Percentiles rank a stretch among this genome's conserved stretches.
These are phyloP conservation scores for Diaporthe citriasiana DNA, from an alignment of 2,329 filamentous ascomycete species.

Conservation along the genomic window DNA sequence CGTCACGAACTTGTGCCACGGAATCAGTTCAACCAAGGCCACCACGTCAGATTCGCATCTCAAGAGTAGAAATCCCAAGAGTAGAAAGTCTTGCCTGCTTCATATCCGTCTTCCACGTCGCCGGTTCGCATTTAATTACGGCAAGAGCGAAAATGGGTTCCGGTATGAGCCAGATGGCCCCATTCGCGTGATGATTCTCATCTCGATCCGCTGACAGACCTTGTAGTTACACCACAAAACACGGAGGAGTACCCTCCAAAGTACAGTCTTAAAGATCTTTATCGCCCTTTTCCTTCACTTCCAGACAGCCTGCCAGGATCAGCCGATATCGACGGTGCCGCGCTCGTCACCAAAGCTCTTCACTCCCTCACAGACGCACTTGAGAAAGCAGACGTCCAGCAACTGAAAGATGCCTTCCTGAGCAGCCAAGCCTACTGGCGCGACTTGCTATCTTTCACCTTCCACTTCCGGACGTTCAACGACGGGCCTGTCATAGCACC, in stretches of 20 bases:
- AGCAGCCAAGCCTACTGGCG: slow-evolving; percentile 54
- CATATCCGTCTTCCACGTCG: not conserved
- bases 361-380: slow-evolving; percentile 45
- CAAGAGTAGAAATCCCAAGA: not conserved
- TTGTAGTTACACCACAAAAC: slow-evolving; percentile 13
- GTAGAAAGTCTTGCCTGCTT: no score
- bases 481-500: slow-evolving; percentile 46
- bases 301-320: slow-evolving; percentile 36
- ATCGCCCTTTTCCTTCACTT: slow-evolving; percentile 38
- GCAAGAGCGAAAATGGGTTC: slow-evolving; percentile 33
- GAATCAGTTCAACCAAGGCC: not conserved
- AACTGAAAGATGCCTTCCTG: slow-evolving; percentile 50
- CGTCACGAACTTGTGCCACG: not conserved
- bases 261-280: slow-evolving; percentile 40
- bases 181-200: no score
- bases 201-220: not conserved
- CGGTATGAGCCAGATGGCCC: slow-evolving; percentile 23
- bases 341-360: slow-evolving; percentile 38
- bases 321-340: slow-evolving; percentile 39
- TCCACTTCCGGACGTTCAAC: slow-evolving; percentile 54
- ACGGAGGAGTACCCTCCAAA: slow-evolving; percentile 35
- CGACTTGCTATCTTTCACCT: slow-evolving; percentile 54
- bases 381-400: slow-evolving; percentile 42
- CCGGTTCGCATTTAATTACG: not conserved
- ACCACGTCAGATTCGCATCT: not conserved